Evolutionary conservation across 1,284 basidiomycete species (phyloP).

Genomic region (Pseudomicrostroma phylloplanum): DNA sequence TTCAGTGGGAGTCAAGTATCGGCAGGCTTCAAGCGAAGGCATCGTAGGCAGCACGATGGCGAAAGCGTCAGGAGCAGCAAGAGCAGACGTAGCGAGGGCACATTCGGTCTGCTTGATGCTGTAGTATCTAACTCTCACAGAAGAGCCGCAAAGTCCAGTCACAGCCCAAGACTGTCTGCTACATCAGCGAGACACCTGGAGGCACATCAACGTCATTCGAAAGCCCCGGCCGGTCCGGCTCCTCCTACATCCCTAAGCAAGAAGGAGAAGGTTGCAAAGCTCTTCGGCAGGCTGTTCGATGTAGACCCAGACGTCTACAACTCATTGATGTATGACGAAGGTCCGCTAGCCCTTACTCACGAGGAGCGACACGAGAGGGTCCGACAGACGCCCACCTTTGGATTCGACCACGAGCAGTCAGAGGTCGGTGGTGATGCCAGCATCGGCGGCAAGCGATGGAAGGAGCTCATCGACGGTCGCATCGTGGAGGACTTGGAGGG

Average conservation of each 20-base stretch:
- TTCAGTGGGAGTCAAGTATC: not conserved
- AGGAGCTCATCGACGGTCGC: slow-evolving; percentile 6
- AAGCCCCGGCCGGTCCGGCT: no score
- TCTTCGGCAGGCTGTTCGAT: not conserved
- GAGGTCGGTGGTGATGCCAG: not conserved
- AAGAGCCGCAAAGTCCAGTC: no score
- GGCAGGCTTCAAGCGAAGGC: slow-evolving; percentile 2
- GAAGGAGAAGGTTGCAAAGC: not conserved
- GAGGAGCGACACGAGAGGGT: not conserved
- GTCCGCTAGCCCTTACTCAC: not conserved
- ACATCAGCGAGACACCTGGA: not conserved
- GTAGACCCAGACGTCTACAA: slow-evolving; percentile 1
- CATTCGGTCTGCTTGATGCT: not conserved
- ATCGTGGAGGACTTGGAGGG: slow-evolving; percentile 4
- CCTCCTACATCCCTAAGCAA: not conserved
- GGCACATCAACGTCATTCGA: not conserved
- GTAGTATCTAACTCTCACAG: no score
- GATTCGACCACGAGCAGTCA: not conserved
- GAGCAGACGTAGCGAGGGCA: slow-evolving; percentile 1
- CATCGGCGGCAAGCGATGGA: not conserved
- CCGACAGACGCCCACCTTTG: not conserved
- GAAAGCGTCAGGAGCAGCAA: slow-evolving; percentile 1
- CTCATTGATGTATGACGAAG: not conserved
- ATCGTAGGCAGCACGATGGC: not conserved
- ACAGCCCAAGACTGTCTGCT: not conserved